Conservation (phyloP, 345 rosid species). For the Hirschfeldia incana region DNA sequence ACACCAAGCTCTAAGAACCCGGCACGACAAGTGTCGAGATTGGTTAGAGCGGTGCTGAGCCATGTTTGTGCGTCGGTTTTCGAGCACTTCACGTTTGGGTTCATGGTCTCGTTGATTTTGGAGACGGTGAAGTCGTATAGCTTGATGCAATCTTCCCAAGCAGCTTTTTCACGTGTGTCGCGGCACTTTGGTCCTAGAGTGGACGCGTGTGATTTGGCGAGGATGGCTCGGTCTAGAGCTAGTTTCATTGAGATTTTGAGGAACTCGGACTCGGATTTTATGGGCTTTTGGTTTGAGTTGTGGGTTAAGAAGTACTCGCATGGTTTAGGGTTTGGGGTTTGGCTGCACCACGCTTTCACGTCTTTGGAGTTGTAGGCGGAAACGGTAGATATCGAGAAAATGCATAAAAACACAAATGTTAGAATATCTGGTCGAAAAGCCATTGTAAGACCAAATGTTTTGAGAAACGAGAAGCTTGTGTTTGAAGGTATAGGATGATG, state of each 20-base stretch:
- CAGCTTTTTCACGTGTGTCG: slow-evolving; percentile 56
- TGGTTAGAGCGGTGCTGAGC: slow-evolving; percentile 92
- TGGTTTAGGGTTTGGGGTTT: slow-evolving; percentile 68
- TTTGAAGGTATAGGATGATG: slow-evolving; percentile 23
- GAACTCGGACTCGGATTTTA: slow-evolving; percentile 46
- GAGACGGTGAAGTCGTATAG: slow-evolving; percentile 52
- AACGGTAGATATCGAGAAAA: slow-evolving; percentile 36
- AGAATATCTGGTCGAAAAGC: slow-evolving; percentile 34
- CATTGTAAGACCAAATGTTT: slow-evolving; percentile 42
- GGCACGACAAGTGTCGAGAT: slow-evolving; percentile 70
- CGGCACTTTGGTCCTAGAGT: slow-evolving; percentile 58
- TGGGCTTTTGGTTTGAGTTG: slow-evolving; percentile 29
- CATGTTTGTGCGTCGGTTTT: slow-evolving; percentile 75
- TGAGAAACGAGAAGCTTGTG: slow-evolving; percentile 27
- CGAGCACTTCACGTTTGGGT: slow-evolving; percentile 49
- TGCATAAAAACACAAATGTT: slow-evolving; percentile 36
- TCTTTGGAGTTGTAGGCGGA: slow-evolving; percentile 31
- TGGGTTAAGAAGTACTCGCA: slow-evolving; percentile 59
- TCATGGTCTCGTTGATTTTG: slow-evolving; percentile 59
- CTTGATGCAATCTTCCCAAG: slow-evolving; percentile 67
- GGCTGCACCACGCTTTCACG: slow-evolving; percentile 56
- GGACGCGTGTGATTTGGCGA: slow-evolving; percentile 44
- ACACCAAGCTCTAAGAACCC: slow-evolving; percentile 81
- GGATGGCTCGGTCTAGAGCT: slow-evolving; percentile 57
- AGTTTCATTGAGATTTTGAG: slow-evolving; percentile 49